Percentiles rank a stretch among this genome's conserved stretches.
These are phyloP conservation scores for Ilex aquifolium DNA, from an alignment of 257 asterid species.

Conservation along the genomic window DNA sequence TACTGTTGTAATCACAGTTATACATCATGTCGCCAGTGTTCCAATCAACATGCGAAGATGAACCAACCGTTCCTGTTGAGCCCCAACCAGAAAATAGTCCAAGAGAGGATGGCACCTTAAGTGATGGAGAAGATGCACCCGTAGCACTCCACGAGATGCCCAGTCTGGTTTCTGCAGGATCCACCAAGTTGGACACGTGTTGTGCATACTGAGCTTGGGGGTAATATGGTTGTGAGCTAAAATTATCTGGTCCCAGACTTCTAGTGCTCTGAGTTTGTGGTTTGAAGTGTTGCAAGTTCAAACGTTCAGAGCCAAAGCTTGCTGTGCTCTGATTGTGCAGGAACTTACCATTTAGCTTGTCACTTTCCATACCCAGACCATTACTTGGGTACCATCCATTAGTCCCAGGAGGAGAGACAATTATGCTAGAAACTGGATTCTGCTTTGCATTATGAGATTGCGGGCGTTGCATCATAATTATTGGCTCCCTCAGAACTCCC, in stretches of 20 bases:
- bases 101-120: not conserved
- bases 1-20: slow-evolving; percentile 1
- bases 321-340: not conserved
- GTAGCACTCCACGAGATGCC: not conserved
- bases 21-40: not conserved
- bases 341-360: not conserved
- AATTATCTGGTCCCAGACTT: not conserved
- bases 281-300: not conserved
- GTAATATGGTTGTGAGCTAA: not conserved
- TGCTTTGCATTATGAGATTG: not conserved
- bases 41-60: not conserved
- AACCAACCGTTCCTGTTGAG: not conserved
- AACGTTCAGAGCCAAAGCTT: not conserved
- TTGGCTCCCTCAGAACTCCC: not conserved
- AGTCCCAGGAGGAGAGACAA: not conserved
- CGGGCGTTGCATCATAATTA: not conserved
- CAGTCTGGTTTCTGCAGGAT: not conserved
- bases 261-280: not conserved
- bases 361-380: not conserved
- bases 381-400: not conserved
- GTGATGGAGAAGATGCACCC: not conserved
- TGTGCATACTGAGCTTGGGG: not conserved
- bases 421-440: not conserved
- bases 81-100: slow-evolving; percentile 6
- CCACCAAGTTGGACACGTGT: not conserved